Percentiles rank a stretch among this genome's conserved stretches.
These are phyloP conservation scores for Cryoendolithus antarcticus DNA, from an alignment of 2,329 filamentous ascomycete genomes.

Conservation along the genomic window DNA sequence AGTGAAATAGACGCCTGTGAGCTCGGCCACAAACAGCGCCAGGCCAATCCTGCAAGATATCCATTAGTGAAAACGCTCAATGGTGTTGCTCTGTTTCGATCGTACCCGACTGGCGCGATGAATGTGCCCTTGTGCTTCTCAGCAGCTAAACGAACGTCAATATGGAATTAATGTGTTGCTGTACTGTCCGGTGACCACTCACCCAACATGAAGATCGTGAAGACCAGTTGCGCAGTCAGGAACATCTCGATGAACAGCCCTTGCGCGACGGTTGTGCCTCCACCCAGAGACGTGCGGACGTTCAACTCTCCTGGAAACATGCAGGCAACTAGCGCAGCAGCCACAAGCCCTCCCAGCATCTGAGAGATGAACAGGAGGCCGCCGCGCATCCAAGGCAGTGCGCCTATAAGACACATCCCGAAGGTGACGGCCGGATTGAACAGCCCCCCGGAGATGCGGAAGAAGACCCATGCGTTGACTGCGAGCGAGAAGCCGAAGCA, in stretches of 20 bases:
- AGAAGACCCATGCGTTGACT: slow-evolving; percentile 29
- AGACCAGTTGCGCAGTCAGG: slow-evolving; percentile 27
- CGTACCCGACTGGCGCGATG: slow-evolving; percentile 49
- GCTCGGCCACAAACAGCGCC: slow-evolving; percentile 35
- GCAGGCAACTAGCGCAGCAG: slow-evolving; percentile 22
- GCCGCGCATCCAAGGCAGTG: slow-evolving; percentile 23
- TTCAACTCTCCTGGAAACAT: slow-evolving; percentile 27
- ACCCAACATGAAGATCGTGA: slow-evolving; percentile 29
- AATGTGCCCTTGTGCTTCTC: slow-evolving; percentile 62
- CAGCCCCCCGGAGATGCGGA: slow-evolving; percentile 20
- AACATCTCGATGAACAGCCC: slow-evolving; percentile 31
- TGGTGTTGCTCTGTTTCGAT: slow-evolving; percentile 5
- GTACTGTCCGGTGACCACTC: too few species aligned
- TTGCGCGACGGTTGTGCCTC: slow-evolving; percentile 24
- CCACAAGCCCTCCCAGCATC: slow-evolving; percentile 26
- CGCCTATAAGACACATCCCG: slow-evolving; percentile 25
- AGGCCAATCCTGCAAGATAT: slow-evolving; percentile 26
- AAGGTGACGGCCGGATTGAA: slow-evolving; percentile 26
- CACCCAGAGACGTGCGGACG: slow-evolving; percentile 23
- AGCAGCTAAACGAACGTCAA: slow-evolving; percentile 29
- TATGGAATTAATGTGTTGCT: too few species aligned
- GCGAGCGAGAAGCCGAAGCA: slow-evolving; percentile 29
- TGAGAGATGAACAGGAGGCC: slow-evolving; percentile 24
- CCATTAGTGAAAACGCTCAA: slow-evolving; percentile 40
- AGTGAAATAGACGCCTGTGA: slow-evolving; percentile 29